A percentile compares a stretch with the other conserved stretches of the same genome.
These are phyloP conservation scores for Geranium incanum DNA, from an alignment of 441 rosid genomes.

Conservation along the genomic window DNA sequence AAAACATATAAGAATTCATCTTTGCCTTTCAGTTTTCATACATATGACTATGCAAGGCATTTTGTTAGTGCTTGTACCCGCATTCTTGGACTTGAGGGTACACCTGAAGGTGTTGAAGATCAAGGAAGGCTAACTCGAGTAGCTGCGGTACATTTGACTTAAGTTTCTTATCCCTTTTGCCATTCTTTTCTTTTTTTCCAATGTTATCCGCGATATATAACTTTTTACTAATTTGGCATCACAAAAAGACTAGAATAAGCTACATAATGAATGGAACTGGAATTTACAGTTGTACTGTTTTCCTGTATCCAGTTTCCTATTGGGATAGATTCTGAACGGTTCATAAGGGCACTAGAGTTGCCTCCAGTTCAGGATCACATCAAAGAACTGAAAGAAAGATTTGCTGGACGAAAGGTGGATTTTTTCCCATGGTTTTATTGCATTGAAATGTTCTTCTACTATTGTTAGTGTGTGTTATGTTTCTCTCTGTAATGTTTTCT, in stretches of 20 bases:
- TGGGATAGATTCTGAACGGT: constrained; percentile 88
- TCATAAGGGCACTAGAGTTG: constrained; percentile 67
- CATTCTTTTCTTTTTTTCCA: constrained; percentile 12
- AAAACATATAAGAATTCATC: not conserved
- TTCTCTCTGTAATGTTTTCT: not conserved
- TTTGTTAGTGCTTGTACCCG: constrained; percentile 99
- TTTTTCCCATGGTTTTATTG: constrained; percentile 3
- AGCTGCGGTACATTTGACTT: constrained; percentile 68
- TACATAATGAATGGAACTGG: constrained; percentile 10
- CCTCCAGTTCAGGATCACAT: constrained; percentile 62
- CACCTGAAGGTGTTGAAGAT: constrained; percentile 98
- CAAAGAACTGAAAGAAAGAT: constrained; percentile 76
- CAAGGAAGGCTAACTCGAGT: constrained; percentile 95
- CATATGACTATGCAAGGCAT: constrained; percentile 98
- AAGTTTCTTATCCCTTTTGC: constrained; percentile 14
- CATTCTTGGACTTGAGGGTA: constrained; percentile 96
- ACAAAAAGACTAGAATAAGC: constrained; percentile 16
- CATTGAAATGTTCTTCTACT: not conserved
- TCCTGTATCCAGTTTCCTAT: constrained; percentile 69
- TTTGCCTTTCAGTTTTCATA: constrained; percentile 65
- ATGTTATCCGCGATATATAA: not conserved
- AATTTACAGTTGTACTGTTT: not conserved
- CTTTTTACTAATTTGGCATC: not conserved
- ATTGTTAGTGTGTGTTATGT: not conserved
- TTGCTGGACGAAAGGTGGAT: constrained; percentile 57